Base-by-base conservation (phyloP, 2,329 filamentous ascomycete genomes). In the Aspergillus alliaceus region DNA sequence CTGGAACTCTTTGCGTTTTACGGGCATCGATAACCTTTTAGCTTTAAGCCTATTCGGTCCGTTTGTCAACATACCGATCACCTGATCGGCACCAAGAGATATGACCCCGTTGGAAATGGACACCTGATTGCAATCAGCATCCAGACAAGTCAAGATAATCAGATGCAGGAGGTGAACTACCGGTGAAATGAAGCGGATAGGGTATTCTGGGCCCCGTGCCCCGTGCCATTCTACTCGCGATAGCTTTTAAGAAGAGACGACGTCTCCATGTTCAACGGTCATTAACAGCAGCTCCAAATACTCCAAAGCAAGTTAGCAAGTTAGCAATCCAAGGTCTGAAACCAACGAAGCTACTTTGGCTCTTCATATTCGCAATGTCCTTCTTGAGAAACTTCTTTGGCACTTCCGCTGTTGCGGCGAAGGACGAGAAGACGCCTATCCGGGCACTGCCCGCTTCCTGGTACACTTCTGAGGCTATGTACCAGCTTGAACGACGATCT, bases 401-500 rank as follows among this genome's bases (percentile, higher is more conserved):
- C 29, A 69, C 65, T 14, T 58, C 66, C 50, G 55, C 64, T 48
- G 46, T 58, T 11, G 50, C 57, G 49, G 32, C 9, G 2, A 44
- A 50, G 27, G 53, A 50, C 6, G 48, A 42, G 11, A 32, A 51
- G 42, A 62, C 25, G 20, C 64, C 77, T 46, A 67, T 76, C 32
- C 72, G 76, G 18, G 76, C 82, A 22, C 69, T 85, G 2, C 82
- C 82, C 1, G 75, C 73, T 6, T 79, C 78, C 14, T 84, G 82
- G 82, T 85, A 81, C 58, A 71, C 67, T 1, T 70, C 68, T 0
- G 58, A 66, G 47, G 64, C 67, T 15, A 68, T 85, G 75, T 84
- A 82, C 61, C 77, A 84, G 64, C 79, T 86, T 2, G 83, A 86
- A 67, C 73, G 81, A 24, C 78, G 83, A 14, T 79, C 82, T 37